phyloP scores from a whole-genome alignment of 257 asterid genomes.

The Rauvolfia tetraphylla region DNA sequence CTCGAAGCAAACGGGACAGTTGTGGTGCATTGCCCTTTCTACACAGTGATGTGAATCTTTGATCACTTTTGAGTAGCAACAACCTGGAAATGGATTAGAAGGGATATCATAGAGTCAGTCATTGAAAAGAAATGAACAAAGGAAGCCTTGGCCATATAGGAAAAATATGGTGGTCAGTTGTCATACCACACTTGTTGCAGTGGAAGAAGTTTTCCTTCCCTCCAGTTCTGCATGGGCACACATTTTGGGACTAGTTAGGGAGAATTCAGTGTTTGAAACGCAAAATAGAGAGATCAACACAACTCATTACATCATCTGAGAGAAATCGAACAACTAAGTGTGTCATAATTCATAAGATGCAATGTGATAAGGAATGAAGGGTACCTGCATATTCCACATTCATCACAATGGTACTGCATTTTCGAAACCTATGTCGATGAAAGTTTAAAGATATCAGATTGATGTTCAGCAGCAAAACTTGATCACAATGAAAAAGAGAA shows the following conservation, averaged over 20 bases:
- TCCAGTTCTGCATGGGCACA: conserved; percentile 45
- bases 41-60: conserved; percentile 59
- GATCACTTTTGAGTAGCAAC: conserved; percentile 53
- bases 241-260: neutral
- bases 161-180: neutral
- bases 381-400: conserved; percentile 72
- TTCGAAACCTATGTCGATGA: conserved; percentile 38
- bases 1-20: conserved; percentile 70
- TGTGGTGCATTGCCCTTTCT: conserved; percentile 73
- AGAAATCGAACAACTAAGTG: too few species aligned
- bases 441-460: neutral
- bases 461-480: neutral
- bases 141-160: neutral
- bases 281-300: too few species aligned
- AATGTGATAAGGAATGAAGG: neutral
- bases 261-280: too few species aligned
- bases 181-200: conserved; percentile 55
- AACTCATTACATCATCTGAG: too few species aligned
- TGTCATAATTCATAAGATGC: too few species aligned
- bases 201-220: conserved; percentile 68
- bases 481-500: neutral
- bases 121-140: neutral
- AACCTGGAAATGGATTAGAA: conserved; percentile 29
- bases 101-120: too few species aligned
- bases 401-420: conserved; percentile 58